Base-by-base conservation (phyloP, 371 early-diverging fungal species). In the Rhizomucor miehei region DNA sequence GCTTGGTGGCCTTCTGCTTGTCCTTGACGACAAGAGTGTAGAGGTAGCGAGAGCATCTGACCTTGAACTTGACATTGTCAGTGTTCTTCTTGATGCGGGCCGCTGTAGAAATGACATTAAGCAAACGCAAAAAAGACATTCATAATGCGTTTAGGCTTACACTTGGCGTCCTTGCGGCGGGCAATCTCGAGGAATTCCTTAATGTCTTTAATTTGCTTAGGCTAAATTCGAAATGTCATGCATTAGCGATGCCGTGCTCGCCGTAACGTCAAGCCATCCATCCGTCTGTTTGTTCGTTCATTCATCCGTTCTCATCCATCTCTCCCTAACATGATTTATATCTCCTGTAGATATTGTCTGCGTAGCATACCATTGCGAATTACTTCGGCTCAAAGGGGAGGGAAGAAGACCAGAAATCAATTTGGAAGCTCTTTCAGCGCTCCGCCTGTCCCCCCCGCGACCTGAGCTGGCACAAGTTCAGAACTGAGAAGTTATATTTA, bases 1-100 rank as follows among this genome's bases (percentile, higher is more conserved):
- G 88, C 90, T 98, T 97, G 75, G 82, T 85, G 67, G 98, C 99
- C 90, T 96, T 97, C 71, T 87, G 88, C 67, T 89, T 84, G 75
- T 98, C 99, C 57, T 94, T 86, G 63, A 97, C 92, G 56, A 92
- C 89, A 60, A 98, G 87, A 60, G 99, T 98, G 92, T 97, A 97
- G 65, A 98, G 88, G 87, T 94, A 96, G 69, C 87, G 86, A 55
- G 96, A 91, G 89, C 97, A 94, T 72, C 99, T 89, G 67, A 97
- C 92, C 94, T 98, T 98, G 91, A 98, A 97, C 89, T 98, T 98
- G 90, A 86, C 82, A 69, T 87, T 78, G 69, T 82, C 84, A 70
- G 89, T 90, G 87, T 90, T 97, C 92, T 95, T 95, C 94, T 97
- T 97, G 85, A 98, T 89, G 72, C 86, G 89, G 66, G 94, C 91